Evolutionary conservation across 805 yeast genomes (phyloP), one percentile per base, ranked within the genome.

Genomic region (Scheffersomyces coipomensis): DNA sequence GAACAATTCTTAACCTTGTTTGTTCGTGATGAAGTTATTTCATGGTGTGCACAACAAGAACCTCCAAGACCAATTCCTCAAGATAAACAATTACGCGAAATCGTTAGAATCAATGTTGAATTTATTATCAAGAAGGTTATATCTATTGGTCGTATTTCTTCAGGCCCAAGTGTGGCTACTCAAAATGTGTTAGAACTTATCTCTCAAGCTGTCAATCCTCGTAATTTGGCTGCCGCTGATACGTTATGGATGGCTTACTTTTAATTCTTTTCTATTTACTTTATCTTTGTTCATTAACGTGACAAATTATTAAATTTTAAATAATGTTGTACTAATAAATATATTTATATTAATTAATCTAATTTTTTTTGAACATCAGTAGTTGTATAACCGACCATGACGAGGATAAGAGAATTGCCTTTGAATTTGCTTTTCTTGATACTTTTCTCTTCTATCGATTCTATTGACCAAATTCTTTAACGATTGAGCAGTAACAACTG

Each of bases 221-320:
- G 96, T 52, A 88, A 88, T 53, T 68, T 93, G 51, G 97, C 98
- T 12, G 81, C 88, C 39, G 84, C 95, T 5, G 99, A 93, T 52
- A 81, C 89, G 12, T 73, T 87, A 47, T 93, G 96, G 89, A 88
- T 93, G 96, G 93, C 99, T 1, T 93, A 88, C 67, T 79, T 89
- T 51, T 89, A 68, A 15, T 12, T 33, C 30, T 25, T 10, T n/a
- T n/a, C n/a, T n/a, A n/a, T n/a, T n/a, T n/a, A n/a, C n/a, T n/a
- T n/a, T n/a, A n/a, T n/a, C n/a, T n/a, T n/a, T n/a, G n/a, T n/a
- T n/a, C n/a, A n/a, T n/a, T n/a, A n/a, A n/a, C n/a, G n/a, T n/a
- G n/a, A n/a, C n/a, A n/a, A n/a, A n/a, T n/a, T n/a, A n/a, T n/a
- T n/a, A n/a, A n/a, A n/a, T n/a, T n/a, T n/a, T n/a, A n/a, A n/a